phyloP scores from a whole-genome alignment of 495 filamentous ascomycete genomes.

The Tuber aestivum region DNA sequence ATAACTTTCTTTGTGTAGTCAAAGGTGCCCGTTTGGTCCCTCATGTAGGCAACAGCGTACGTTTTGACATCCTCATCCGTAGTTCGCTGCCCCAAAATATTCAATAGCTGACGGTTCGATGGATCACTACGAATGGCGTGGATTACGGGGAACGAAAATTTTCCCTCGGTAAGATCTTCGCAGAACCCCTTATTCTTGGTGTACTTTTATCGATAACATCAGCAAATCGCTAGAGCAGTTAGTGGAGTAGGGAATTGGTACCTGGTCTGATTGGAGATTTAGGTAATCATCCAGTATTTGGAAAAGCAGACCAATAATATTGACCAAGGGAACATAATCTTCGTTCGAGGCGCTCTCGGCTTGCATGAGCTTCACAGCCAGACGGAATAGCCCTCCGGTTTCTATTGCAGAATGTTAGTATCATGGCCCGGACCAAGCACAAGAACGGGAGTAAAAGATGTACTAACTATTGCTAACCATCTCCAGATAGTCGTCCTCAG shows the following conservation, averaged over 20 bases:
- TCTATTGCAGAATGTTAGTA: conserved; percentile 44
- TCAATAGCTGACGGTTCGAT: conserved; percentile 72
- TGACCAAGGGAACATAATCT: conserved; percentile 80
- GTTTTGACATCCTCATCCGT: conserved; percentile 79
- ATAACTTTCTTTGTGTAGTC: conserved; percentile 73
- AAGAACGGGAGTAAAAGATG: background rate
- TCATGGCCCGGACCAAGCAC: background rate
- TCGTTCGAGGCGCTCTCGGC: conserved; percentile 55
- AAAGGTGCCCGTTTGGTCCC: conserved; percentile 77
- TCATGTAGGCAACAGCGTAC: conserved; percentile 87
- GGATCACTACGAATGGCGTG: conserved; percentile 83
- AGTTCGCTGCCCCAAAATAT: conserved; percentile 87
- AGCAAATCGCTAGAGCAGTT: conserved; percentile 37
- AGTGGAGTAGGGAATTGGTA: background rate
- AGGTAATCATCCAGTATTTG: conserved; percentile 96
- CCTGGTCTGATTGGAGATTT: conserved; percentile 60
- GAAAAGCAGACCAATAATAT: conserved; percentile 85
- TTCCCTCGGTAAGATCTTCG: conserved; percentile 95
- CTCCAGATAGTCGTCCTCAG: conserved; percentile 93
- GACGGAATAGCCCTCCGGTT: conserved; percentile 88
- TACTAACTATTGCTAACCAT: conserved; percentile 81
- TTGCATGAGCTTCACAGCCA: conserved; percentile 95
- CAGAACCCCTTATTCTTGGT: conserved; percentile 87
- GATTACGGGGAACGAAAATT: conserved; percentile 96
- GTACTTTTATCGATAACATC: conserved; percentile 50